Evolutionary conservation across 306 rosid genomes (phyloP).

Genomic region (Pachyrhizus erosus): DNA sequence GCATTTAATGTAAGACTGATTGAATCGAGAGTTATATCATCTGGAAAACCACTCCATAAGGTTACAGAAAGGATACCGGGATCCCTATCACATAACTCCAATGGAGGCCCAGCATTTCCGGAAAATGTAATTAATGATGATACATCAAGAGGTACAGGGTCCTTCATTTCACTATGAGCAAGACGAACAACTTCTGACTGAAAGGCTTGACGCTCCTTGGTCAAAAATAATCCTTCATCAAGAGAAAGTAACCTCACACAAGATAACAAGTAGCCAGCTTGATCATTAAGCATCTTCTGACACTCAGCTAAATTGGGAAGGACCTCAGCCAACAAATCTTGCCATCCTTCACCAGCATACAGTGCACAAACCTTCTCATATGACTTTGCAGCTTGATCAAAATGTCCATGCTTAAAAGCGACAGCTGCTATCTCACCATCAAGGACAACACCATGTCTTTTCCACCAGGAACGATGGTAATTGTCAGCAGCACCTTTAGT

Average conservation of each 20-base stretch:
- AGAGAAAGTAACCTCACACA: conserved; percentile 97
- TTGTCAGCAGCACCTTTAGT: conserved; percentile 97
- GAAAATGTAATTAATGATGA: conserved; percentile 95
- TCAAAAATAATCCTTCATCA: conserved; percentile 84
- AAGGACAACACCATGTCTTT: conserved; percentile 98
- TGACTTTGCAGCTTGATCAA: conserved; percentile 96
- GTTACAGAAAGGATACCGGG: conserved; percentile 88
- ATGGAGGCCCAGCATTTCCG: conserved; percentile 92
- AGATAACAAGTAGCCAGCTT: conserved; percentile 96
- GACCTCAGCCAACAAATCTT: conserved; percentile 90
- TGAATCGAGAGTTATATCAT: conserved; percentile 93
- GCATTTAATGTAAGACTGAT: conserved; percentile 88
- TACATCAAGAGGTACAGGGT: conserved; percentile 94
- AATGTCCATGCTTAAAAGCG: conserved; percentile 77
- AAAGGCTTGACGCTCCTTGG: conserved; percentile 89
- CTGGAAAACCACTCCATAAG: conserved; percentile 98
- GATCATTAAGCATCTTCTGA: conserved; percentile 89
- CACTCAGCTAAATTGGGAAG: conserved; percentile 95
- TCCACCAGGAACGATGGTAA: conserved; percentile 98
- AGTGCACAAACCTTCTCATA: conserved; percentile 99
- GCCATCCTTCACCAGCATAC: conserved; percentile 97
- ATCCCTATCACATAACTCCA: conserved; percentile 92
- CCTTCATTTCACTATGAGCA: conserved; percentile 96
- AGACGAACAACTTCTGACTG: conserved; percentile 88
- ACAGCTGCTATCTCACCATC: conserved; percentile 99